Base-by-base conservation (phyloP, 768 basidiomycete species). In the Amanita pallidorosea region DNA sequence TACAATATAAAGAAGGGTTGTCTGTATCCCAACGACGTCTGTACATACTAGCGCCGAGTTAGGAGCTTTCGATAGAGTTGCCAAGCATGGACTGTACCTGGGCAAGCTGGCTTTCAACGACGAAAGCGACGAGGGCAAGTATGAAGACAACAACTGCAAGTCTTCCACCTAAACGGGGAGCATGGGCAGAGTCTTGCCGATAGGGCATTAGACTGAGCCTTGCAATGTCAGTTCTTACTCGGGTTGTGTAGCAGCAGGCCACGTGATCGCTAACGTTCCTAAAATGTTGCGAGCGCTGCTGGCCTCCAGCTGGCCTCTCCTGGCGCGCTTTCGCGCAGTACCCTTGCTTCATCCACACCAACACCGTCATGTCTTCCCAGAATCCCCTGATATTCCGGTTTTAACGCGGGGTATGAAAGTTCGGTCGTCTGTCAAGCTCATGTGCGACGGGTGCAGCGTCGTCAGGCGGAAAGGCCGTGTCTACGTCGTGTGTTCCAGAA, bases 381-480 rank as follows among this genome's bases (percentile, higher is more conserved):
- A 59, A 37, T 23, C 54, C 22, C 22, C 55, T 7, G 56, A 58
- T 51, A 53, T 63, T 37, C 72, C 73, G 8, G 55, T 64, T 6
- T 62, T 79, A 18, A 64, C 74, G n/a, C 70, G 87, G 58, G 91
- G 92, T 43, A 94, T 96, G 88, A 99, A 99, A 73, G 93, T 98
- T 53, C 81, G 95, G 55, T 86, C 89, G 20, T 90, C 90, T 3
- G 89, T 98, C 58, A 96, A 94, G 71, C 69, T 80, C 48, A 88
- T 95, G 81, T 99, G 95, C 66, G 91, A 93, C 54, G 90, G 92
- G 11, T 99, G 95, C 69, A 81, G 73, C 56, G 70, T 95, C 44
- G 95, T 97, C 33, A 78, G 76, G 66, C 72, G 94, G 60, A 92
- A 96, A 65, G 93, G 93, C 41, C 81, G 85, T 59, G 79, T 97